Base-by-base conservation (phyloP, 768 basidiomycete species). In the Mycena filopes region DNA sequence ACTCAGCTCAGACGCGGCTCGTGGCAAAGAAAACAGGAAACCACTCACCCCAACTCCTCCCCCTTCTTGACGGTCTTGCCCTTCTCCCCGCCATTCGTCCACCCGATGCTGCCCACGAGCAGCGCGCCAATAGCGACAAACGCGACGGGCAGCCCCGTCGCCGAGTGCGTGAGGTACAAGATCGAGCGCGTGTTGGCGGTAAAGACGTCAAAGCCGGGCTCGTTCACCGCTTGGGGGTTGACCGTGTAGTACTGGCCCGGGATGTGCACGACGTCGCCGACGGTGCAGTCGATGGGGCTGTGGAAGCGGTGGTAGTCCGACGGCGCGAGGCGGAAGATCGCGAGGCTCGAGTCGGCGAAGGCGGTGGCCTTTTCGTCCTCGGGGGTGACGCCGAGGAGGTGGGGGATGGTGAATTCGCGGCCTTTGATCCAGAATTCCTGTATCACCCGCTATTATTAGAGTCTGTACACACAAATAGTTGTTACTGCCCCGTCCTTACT, bases 241-340 rank as follows among this genome's bases (percentile, higher is more conserved):
- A 94, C 92, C 82, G 89, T 89, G 68, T 87, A 90, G 69, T 87
- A 89, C 63, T 88, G 80, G 2, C 88, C 88, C 0, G 82, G 79
- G 5, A 88, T 79, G 67, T 87, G 76, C 3, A 63, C 76, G 9
- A 80, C 71, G 40, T 83, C 80, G 12, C 81, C 77, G 21, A 89
- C 74, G 13, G 79, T 82, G 40, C 83, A 88, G 56, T 89, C 88
- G 28, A 90, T 78, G 16, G 91, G 90, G 36, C 85, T 85, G 67
- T 93, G 92, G 83, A 91, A 93, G 16, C 92, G 87, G 72, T 94
- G 93, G 70, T 94, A 94, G 73, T 94, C 93, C 11, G 88, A 84
- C 0, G 92, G 94, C 0, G 94, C 92, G 20, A 95, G 86, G 55
- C 93, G 82, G 76, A 91, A 90, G 61, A 91, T 86, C 0, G 90